Percentiles rank a stretch among this genome's conserved stretches.
phyloP scores from a whole-genome alignment of 2,329 filamentous ascomycete genomes.

The Podosphaera aphanis region DNA sequence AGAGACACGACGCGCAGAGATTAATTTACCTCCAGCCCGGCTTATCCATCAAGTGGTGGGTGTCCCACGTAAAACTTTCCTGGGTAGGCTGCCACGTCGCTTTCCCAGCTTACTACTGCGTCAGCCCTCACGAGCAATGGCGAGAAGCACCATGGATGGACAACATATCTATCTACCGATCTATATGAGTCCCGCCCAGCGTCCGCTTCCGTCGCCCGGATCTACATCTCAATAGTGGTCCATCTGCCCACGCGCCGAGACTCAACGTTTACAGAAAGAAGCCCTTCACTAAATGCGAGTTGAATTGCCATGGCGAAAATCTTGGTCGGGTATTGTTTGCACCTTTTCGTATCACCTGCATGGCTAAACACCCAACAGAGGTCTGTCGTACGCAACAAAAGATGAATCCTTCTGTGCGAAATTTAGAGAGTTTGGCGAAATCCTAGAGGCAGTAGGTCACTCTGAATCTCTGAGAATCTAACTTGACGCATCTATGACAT shows the following conservation, averaged over 20 bases:
- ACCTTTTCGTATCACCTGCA: not conserved
- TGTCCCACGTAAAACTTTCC: not conserved
- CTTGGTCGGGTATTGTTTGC: not conserved
- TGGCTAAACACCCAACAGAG: not conserved
- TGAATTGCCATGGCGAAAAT: not conserved
- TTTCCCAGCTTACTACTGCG: not conserved
- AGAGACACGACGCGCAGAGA: too few relatives aligned
- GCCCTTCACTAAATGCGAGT: not conserved
- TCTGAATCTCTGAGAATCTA: not conserved
- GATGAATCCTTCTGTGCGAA: not conserved
- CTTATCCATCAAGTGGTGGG: too few relatives aligned
- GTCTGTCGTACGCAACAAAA: not conserved
- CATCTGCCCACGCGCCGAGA: not conserved
- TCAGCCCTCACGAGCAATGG: not conserved
- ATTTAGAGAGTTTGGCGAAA: not conserved
- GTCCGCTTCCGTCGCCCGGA: too few relatives aligned
- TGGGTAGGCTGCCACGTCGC: not conserved
- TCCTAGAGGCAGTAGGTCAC: not conserved
- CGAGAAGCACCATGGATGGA: not conserved
- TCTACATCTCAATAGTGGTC: not conserved
- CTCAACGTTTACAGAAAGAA: not conserved
- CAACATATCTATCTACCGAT: too few relatives aligned
- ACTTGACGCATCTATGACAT: not conserved
- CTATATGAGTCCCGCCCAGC: not conserved
- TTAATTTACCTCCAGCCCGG: not conserved